Base-by-base conservation (phyloP, 2,329 filamentous ascomycete species). In the Fusarium virguliforme region DNA sequence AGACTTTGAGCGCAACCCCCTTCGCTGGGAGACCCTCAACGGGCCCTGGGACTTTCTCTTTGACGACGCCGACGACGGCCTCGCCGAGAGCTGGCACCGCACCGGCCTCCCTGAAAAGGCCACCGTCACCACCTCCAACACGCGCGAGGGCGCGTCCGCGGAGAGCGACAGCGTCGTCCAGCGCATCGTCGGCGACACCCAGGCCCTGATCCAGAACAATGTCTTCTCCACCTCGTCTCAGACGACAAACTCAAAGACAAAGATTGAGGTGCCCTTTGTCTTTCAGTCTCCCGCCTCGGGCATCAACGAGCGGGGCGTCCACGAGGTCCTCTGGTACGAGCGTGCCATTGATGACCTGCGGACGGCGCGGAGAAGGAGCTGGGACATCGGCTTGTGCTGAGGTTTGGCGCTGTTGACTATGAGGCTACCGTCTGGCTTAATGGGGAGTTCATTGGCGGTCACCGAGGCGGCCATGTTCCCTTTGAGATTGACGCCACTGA, bases 301-400 rank as follows among this genome's bases (percentile, higher is more conserved):
- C 2, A 87, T 92, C 70, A 83, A 87, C 65, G 86, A 90, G 35
- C 85, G 85, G 60, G 87, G 86, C 55, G 88, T 89, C 3, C 90
- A 92, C 75, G 89, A 92, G 77, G 87, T 92, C 4, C 76, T 92
- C 8, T 92, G 90, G 90, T 92, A 92, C 73, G 87, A 91, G 78
- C 84, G 87, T 7, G 70, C 58, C 18, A 81, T 91, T 57, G 71
- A 72, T 1, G 88, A 90, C 70, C 79, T 86, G 55, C 85, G 88
- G 40, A 80, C 77, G 1, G 66, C 78, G 3, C 75, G 6, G 82
- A 88, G 67, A 82, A 81, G 48, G 69, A 78, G 0, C 74, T 77
- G 2, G 78, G 83, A 18, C 74, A 86, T 53, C 81, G 82, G 1
- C 77, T 89, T 0, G 67, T 90, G 3, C 76, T 88, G 10, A 82